Evolutionary conservation across 2,329 filamentous ascomycete genomes (phyloP), one percentile per base, ranked within the genome.

Genomic region (Colletotrichum limetticola): DNA sequence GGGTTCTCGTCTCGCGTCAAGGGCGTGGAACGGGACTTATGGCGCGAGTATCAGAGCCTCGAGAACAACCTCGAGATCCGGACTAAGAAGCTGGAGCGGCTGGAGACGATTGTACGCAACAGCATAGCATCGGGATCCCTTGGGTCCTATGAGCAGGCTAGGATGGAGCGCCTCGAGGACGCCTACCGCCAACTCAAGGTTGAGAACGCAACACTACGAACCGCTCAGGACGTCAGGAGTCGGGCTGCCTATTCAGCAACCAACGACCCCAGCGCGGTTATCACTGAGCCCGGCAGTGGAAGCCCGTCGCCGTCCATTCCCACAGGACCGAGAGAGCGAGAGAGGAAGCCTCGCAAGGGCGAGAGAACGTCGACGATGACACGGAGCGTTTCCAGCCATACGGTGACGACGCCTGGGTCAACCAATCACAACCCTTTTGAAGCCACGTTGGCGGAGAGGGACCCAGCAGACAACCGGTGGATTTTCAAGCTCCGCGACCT

Each of bases 21-120:
- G 78, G 86, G 88, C 7, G 92, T 98, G n/a, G 97, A 99, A 82
- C 92, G 94, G 61, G 94, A 97, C 73, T 85, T 98, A n/a, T 93
- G 92, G 85, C 94, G 95, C 75, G 95, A 98, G 79, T 98, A 98
- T 79, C 94, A 97, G 78, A 90, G 89, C 0, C 87, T 99, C 1
- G 95, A 98, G 81, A 91, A 91, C 76, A 94, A 91, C 49, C 90
- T 98, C 32, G 94, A 97, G 66, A 84, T 91, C 30, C 92, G 95
- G 19, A 89, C 92, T 72, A 97, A 97, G 85, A 94, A 95, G 77
- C 89, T 99, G 35, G 96, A 98, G 76, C 91, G 94, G 3, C 87
- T 99, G 1, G 97, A 99, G 82, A 91, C 92, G 19, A 89, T 94
- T 55, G 91, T 97, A 53, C 89, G 93, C 73, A 93, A 92, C 76